These are phyloP conservation scores for Saccharum officinarum DNA, from an alignment of 176 grass and related monocot species.

Conservation along the genomic window DNA sequence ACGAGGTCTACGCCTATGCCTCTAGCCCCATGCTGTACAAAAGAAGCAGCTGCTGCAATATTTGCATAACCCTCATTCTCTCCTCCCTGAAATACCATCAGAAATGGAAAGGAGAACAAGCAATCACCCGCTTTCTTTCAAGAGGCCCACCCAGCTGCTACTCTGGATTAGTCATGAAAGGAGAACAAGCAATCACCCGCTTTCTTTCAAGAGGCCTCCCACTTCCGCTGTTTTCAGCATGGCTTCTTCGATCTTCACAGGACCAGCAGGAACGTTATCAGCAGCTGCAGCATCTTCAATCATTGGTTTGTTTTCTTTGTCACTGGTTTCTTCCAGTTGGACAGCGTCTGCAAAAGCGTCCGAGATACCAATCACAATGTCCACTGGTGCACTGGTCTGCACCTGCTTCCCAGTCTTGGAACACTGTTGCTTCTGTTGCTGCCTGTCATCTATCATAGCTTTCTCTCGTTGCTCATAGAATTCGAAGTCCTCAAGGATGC, in stretches of 20 bases:
- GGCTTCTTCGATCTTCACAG: conserved; percentile 37
- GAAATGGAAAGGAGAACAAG: background rate
- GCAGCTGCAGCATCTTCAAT: conserved; percentile 20
- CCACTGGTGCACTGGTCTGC: background rate
- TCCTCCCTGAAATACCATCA: background rate
- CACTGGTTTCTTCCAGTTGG: conserved; percentile 38
- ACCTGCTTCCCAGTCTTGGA: conserved; percentile 6
- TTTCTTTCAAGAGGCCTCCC: background rate
- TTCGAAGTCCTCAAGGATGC: conserved; percentile 67
- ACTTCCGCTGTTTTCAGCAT: background rate
- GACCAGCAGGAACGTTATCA: background rate
- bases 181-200: background rate
- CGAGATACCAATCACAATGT: conserved; percentile 36
- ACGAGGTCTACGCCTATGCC: background rate
- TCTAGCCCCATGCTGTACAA: conserved; percentile 36
- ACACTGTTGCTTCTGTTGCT: conserved; percentile 39
- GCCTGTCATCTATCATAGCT: conserved; percentile 59
- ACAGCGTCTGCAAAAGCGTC: conserved; percentile 39
- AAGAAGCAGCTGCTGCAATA: background rate
- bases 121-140: too few species aligned
- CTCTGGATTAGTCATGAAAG: background rate
- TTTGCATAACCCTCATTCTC: background rate
- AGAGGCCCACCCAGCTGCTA: background rate
- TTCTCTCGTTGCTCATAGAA: conserved; percentile 79
- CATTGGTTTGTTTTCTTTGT: background rate